phyloP scores from a whole-genome alignment of 192 early-diverging fungal species.

The Gryganskiella cystojenkinii region DNA sequence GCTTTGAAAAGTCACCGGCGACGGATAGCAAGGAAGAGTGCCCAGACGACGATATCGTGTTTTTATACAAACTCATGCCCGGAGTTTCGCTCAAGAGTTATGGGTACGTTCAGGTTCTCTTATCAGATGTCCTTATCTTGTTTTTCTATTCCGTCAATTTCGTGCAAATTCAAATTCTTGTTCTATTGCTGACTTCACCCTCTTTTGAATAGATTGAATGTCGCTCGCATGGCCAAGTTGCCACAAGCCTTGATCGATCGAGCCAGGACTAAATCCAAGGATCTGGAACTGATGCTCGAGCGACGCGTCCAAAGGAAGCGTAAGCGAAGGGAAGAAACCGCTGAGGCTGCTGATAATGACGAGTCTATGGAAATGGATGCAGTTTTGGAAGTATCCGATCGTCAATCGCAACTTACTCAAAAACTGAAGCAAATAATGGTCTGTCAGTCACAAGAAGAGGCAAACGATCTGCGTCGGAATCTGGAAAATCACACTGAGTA shows the following conservation, averaged over 20 bases:
- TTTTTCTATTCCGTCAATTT: constrained; percentile 7
- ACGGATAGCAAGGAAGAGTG: background rate
- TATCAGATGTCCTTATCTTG: background rate
- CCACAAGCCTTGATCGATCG: constrained; percentile 58
- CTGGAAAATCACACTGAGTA: background rate
- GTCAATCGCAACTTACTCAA: background rate
- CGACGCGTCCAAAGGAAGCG: constrained; percentile 11
- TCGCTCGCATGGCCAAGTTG: constrained; percentile 74
- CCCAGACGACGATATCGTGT: constrained; percentile 60
- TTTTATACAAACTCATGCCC: constrained; percentile 74
- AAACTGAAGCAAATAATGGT: background rate
- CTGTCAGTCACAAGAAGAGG: constrained; percentile 3
- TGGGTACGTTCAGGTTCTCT: constrained; percentile 60
- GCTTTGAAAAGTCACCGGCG: constrained; percentile 12
- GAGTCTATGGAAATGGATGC: too few species aligned
- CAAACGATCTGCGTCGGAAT: background rate
- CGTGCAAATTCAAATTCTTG: background rate
- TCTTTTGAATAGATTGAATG: constrained; percentile 66
- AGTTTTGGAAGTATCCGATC: too few species aligned
- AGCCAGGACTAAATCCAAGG: constrained; percentile 67
- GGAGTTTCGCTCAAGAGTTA: constrained; percentile 75
- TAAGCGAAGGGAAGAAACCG: background rate
- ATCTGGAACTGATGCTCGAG: constrained; percentile 49
- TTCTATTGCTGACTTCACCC: background rate
- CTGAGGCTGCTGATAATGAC: too few species aligned